These are phyloP conservation scores for Stylosanthes scabra DNA, from an alignment of 331 rosid species.

Conservation along the genomic window DNA sequence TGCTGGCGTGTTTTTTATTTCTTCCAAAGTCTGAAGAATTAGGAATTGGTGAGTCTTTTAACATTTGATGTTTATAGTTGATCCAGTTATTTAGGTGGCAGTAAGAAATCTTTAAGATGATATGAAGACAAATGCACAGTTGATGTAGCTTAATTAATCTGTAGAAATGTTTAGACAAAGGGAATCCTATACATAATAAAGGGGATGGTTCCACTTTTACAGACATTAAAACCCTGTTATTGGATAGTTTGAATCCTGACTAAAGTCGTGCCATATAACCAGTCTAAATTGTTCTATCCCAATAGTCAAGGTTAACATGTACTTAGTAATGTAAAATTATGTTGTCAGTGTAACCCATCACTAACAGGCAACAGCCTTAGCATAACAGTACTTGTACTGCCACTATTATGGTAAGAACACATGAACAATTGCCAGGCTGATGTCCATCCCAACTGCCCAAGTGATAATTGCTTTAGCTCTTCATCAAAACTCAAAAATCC, in stretches of 20 bases:
- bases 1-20: slow-evolving; percentile 5
- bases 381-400: neutral
- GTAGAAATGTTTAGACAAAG: neutral
- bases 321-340: neutral
- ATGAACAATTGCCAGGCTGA: neutral
- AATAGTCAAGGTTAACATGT: neutral
- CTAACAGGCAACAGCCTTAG: neutral
- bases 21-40: neutral
- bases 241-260: neutral
- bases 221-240: neutral
- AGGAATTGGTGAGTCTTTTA: neutral
- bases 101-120: slow-evolving; percentile 1
- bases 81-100: neutral
- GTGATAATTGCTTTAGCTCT: neutral
- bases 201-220: neutral
- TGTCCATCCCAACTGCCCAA: neutral
- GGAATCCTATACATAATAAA: neutral
- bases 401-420: neutral
- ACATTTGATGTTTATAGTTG: slow-evolving; percentile 1
- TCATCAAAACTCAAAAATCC: slow-evolving; percentile 3
- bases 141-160: slow-evolving; percentile 6
- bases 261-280: neutral
- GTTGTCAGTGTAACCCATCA: neutral
- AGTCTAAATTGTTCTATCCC: neutral
- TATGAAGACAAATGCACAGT: neutral